Conservation (phyloP, 2,329 filamentous ascomycete genomes). For the Xylaria arbuscula region DNA sequence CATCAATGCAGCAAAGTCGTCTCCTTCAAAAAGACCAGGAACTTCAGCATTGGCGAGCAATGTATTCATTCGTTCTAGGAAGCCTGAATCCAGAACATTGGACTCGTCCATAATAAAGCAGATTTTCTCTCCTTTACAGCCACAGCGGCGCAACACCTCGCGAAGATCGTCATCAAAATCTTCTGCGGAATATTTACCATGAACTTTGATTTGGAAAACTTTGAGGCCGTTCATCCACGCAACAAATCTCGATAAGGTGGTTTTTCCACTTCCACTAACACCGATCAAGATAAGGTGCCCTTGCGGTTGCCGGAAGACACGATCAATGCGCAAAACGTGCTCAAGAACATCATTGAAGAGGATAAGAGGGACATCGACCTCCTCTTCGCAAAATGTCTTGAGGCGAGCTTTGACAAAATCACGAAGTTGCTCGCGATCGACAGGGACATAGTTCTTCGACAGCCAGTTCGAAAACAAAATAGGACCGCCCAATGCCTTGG, state of each 20-base stretch:
- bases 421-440: conserved; percentile 92
- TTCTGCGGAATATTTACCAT: conserved; percentile 96
- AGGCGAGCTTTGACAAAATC: conserved; percentile 98
- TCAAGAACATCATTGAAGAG: conserved; percentile 99
- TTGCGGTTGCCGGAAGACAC: conserved; percentile 97
- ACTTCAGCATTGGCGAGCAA: conserved; percentile 99
- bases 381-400: conserved; percentile 98
- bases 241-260: conserved; percentile 95
- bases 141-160: conserved; percentile 90
- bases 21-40: conserved; percentile 97
- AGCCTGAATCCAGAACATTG: conserved; percentile 97
- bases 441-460: conserved; percentile 97
- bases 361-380: conserved; percentile 97
- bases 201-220: conserved; percentile 99
- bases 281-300: conserved; percentile 98
- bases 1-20: conserved; percentile 98
- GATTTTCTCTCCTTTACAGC: conserved; percentile 98
- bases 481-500: conserved; percentile 87
- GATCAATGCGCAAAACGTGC: conserved; percentile 96
- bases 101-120: conserved; percentile 99
- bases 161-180: conserved; percentile 98
- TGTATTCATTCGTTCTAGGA: conserved; percentile 99
- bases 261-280: conserved; percentile 98
- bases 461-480: conserved; percentile 99
- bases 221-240: conserved; percentile 99